These are phyloP conservation scores for Leccinum huronense DNA, from an alignment of 1,284 basidiomycete species.

Conservation along the genomic window DNA sequence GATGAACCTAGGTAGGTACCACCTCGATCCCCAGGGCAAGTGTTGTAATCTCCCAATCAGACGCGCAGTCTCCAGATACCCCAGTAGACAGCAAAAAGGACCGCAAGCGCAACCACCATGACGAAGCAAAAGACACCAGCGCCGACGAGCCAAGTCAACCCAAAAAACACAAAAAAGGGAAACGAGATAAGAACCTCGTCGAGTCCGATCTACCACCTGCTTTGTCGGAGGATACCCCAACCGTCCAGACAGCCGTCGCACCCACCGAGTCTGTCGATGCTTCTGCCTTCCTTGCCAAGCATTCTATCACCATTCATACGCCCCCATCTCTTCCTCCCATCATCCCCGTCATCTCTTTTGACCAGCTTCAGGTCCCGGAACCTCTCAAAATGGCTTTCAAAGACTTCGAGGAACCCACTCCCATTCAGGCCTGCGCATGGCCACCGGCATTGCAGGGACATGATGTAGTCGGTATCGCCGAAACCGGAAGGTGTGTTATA, in stretches of 20 bases:
- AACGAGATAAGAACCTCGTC: constrained; percentile 23
- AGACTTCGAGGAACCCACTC: constrained; percentile 86
- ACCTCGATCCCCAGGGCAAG: neutral
- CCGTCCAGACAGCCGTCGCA: constrained; percentile 12
- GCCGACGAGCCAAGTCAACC: constrained; percentile 11
- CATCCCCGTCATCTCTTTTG: constrained; percentile 78
- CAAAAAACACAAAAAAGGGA: constrained; percentile 36
- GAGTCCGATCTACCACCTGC: constrained; percentile 22
- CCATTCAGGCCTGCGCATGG: constrained; percentile 97
- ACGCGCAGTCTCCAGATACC: constrained; percentile 5
- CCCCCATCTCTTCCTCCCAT: constrained; percentile 46
- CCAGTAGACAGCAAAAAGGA: constrained; percentile 30
- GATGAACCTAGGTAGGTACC: constrained; percentile 14
- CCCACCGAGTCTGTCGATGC: constrained; percentile 43
- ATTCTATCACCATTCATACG: constrained; percentile 73
- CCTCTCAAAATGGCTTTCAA: constrained; percentile 63
- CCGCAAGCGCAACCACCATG: constrained; percentile 33
- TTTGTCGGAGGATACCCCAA: constrained; percentile 18
- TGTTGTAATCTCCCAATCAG: neutral
- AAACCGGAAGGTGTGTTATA: constrained; percentile 78
- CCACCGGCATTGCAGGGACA: constrained; percentile 79
- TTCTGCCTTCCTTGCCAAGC: constrained; percentile 64
- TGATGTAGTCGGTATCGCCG: constrained; percentile 95
- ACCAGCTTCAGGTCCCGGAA: constrained; percentile 67
- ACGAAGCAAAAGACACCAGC: constrained; percentile 3